phyloP scores from a whole-genome alignment of 495 filamentous ascomycete genomes.

The Xylaria scruposa region DNA sequence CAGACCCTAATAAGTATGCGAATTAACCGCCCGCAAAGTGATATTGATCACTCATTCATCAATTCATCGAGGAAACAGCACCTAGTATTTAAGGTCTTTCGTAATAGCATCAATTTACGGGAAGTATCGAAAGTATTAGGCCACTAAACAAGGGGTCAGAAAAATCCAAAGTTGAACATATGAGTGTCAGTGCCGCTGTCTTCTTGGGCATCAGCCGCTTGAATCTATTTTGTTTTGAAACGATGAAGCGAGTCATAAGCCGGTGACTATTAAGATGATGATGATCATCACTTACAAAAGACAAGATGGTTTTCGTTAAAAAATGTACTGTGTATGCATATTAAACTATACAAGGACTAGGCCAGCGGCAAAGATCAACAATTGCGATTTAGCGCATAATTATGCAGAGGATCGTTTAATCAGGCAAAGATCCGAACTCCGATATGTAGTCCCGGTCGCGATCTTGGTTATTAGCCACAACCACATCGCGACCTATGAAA shows the following conservation, averaged over 20 bases:
- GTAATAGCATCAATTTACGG: not conserved
- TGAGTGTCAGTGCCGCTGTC: not conserved
- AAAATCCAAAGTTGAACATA: not conserved
- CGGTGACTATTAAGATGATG: not conserved
- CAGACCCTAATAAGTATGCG: not conserved
- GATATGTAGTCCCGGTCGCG: not conserved
- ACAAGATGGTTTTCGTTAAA: not conserved
- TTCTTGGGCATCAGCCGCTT: not conserved
- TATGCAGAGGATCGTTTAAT: not conserved
- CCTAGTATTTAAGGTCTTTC: not conserved
- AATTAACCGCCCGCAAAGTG: not conserved
- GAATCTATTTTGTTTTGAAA: not conserved
- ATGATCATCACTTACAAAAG: no score
- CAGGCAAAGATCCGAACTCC: constrained; percentile 12
- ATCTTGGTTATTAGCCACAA: not conserved
- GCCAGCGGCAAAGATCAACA: not conserved
- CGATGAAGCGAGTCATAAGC: not conserved
- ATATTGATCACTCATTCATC: not conserved
- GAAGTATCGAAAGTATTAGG: not conserved
- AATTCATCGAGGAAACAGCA: not conserved
- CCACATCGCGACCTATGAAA: not conserved
- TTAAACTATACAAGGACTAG: not conserved
- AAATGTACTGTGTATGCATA: not conserved
- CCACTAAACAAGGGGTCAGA: not conserved
- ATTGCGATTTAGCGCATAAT: not conserved